Conservation (phyloP, 176 grass and related monocot genomes). For the Tuctoria greenei region DNA sequence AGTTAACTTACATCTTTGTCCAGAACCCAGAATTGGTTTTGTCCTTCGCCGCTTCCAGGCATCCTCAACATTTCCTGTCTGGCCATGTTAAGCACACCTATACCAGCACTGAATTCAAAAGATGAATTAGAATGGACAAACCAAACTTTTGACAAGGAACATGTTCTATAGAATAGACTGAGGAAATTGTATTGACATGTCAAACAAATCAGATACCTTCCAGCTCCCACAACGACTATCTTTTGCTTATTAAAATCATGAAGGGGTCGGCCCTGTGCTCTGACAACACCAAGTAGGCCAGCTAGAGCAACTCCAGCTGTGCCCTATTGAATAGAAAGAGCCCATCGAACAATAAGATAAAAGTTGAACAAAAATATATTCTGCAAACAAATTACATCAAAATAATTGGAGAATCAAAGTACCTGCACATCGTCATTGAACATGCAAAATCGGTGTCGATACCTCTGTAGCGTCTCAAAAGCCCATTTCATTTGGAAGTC, state of each 20-base stretch:
- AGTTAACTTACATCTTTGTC: constrained; percentile 85
- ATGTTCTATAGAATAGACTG: constrained; percentile 11
- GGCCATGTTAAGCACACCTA: constrained; percentile 91
- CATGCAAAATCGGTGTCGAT: constrained; percentile 87
- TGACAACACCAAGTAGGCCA: constrained; percentile 89
- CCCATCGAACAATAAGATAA: constrained; percentile 1
- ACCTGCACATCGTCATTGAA: constrained; percentile 97
- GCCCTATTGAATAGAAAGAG: constrained; percentile 55
- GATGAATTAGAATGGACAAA: constrained; percentile 48
- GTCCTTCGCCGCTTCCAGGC: constrained; percentile 55
- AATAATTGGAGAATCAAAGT: constrained; percentile 20
- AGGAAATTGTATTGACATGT: constrained; percentile 26
- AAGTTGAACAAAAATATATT: background rate
- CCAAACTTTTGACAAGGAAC: constrained; percentile 28
- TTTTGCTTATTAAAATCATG: constrained; percentile 82
- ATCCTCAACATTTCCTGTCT: constrained; percentile 76
- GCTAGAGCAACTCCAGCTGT: constrained; percentile 98
- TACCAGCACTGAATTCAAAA: constrained; percentile 91
- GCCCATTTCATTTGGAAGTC: constrained; percentile 99
- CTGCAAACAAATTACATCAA: constrained; percentile 13
- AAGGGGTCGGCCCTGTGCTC: constrained; percentile 76
- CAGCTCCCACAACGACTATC: constrained; percentile 96
- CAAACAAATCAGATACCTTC: constrained; percentile 70
- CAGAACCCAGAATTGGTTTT: constrained; percentile 89
- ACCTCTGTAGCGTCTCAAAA: constrained; percentile 94